Percentiles rank a stretch among this genome's conserved stretches.
These are phyloP conservation scores for Magnolia kwangsiensis DNA, from an alignment of 164 flowering plant species.

Conservation along the genomic window DNA sequence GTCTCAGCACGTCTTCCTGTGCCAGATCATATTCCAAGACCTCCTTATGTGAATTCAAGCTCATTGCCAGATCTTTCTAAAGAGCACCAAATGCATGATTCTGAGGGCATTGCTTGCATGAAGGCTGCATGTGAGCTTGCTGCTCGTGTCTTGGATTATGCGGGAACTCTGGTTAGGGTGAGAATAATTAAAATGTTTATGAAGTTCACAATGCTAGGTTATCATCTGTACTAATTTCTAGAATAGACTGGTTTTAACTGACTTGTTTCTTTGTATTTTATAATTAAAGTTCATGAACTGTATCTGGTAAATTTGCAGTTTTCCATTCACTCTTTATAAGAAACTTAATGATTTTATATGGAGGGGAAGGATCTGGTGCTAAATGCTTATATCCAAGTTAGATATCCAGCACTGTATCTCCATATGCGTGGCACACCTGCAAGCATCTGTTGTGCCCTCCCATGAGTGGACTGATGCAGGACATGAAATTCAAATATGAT, in stretches of 20 bases:
- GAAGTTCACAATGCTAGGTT: background rate
- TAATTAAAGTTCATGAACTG: background rate
- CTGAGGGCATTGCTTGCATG: constrained; percentile 74
- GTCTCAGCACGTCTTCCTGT: constrained; percentile 73
- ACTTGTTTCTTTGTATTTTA: background rate
- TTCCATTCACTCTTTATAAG: too few species aligned
- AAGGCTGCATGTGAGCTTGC: constrained; percentile 91
- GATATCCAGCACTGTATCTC: too few species aligned
- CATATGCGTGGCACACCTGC: too few species aligned
- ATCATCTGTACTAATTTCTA: background rate
- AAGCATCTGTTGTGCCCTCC: too few species aligned
- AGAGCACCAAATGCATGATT: constrained; percentile 67
- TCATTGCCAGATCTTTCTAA: constrained; percentile 62
- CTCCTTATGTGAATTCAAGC: constrained; percentile 66
- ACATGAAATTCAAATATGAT: too few species aligned
- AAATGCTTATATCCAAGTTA: too few species aligned
- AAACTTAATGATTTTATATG: too few species aligned
- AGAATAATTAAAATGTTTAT: constrained; percentile 14
- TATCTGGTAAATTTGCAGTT: background rate
- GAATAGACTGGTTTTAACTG: background rate
- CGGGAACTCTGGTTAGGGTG: constrained; percentile 90
- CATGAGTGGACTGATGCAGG: too few species aligned
- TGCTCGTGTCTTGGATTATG: constrained; percentile 80
- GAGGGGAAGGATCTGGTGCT: too few species aligned
- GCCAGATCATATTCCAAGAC: constrained; percentile 84